Evolutionary conservation across 1,139 yeast species (phyloP), one percentile per base, ranked within the genome.

Genomic region (Protomyces pachydermus): DNA sequence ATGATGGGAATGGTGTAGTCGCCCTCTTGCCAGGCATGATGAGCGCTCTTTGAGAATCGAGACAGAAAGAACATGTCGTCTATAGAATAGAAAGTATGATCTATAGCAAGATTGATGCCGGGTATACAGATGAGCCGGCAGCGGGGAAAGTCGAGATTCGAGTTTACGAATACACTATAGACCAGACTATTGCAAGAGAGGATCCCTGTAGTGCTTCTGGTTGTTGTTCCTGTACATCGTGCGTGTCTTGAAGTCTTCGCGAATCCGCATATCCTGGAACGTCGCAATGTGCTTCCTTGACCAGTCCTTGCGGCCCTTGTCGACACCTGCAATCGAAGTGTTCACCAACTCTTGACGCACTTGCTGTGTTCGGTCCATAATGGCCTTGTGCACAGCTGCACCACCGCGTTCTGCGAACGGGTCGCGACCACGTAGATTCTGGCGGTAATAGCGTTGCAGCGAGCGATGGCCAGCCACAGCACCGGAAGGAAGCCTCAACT

Each of bases 401-500:
- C 97, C 98, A 74, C 91, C 97, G 38, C 86, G 81, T 53, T 87
- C 79, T 60, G 83, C 82, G 66, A 82, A 78, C 67, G 88, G 91
- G 1, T 96, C 95, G 64, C 86, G 84, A 18, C 62, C 62, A 37
- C 62, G 62, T 70, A 89, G 77, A 73, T 87, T 85, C 79, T 91
- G 95, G 74, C 86, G 86, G 78, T 86, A 91, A 76, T 91, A 93
- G 72, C 95, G 82, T 60, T 86, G 88, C 72, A 91, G 79, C 1
- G 96, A 84, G 72, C 98, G 83, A 75, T 93, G 98, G 14, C 98
- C 98, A 38, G 89, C 86, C 9, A 85, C 80, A 67, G 98, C 98
- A 12, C 91, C 82, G 28, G 67, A 51, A 16, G 98, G 97, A 67
- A 95, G 79, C 65, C 88, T 84, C 65, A 93, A 82, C 71, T 91